These are phyloP conservation scores for Arabis hirsuta DNA, from an alignment of 345 rosid genomes.

Conservation along the genomic window DNA sequence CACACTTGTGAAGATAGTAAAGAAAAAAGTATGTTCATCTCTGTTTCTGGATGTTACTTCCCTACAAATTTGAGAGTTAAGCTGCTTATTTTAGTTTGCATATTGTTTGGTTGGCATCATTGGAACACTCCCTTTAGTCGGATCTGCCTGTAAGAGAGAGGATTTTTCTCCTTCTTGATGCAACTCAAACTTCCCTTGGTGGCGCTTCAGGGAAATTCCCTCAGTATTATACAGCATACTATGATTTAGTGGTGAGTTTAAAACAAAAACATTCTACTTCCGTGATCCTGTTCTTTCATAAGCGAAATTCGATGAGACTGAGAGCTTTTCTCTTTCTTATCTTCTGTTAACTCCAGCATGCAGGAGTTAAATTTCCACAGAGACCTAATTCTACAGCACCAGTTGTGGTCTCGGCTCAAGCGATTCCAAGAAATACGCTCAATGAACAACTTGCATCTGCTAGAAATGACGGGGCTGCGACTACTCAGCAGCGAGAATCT, in stretches of 20 bases:
- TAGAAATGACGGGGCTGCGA: slow-evolving; percentile 48
- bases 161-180: slow-evolving; percentile 94
- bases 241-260: slow-evolving; percentile 87
- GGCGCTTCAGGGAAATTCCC: slow-evolving; percentile 91
- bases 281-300: slow-evolving; percentile 12
- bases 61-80: slow-evolving; percentile 29
- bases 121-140: slow-evolving; percentile 51
- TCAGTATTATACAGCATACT: slow-evolving; percentile 80
- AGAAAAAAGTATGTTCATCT: slow-evolving; percentile 76
- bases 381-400: slow-evolving; percentile 51
- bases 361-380: slow-evolving; percentile 88
- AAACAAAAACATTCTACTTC: neutral
- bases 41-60: slow-evolving; percentile 10
- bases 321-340: slow-evolving; percentile 23
- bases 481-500: slow-evolving; percentile 52
- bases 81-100: slow-evolving; percentile 26
- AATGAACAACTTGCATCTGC: slow-evolving; percentile 65
- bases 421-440: slow-evolving; percentile 51
- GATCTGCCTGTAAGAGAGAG: slow-evolving; percentile 86
- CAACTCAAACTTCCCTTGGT: slow-evolving; percentile 93
- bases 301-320: slow-evolving; percentile 7
- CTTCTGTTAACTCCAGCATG: slow-evolving; percentile 53
- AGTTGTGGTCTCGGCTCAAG: slow-evolving; percentile 48
- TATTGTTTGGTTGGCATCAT: slow-evolving; percentile 21
- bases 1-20: slow-evolving; percentile 85